Evolutionary conservation across 1,139 yeast species (phyloP), one percentile per base, ranked within the genome.

Genomic region (Nakaseomyces uthaithaninus): DNA sequence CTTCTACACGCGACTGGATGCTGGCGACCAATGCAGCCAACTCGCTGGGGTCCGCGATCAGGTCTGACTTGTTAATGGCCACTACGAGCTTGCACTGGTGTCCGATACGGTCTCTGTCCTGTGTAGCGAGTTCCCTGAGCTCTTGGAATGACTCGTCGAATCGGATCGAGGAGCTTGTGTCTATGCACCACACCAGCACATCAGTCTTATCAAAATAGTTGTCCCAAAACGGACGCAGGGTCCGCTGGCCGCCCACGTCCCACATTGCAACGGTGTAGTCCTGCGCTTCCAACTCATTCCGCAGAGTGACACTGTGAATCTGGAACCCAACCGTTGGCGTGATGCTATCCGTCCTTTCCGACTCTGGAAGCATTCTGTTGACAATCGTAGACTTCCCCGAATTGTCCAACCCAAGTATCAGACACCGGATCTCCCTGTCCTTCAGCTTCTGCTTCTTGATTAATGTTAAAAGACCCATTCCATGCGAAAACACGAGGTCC

Each of bases 161-260:
- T 40, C 96, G 63, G 41, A 75, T 78, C 33, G 71, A 57, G 30
- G 77, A 75, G 46, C 75, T 66, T 3, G 77, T 72, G 61, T 91
- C 97, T 9, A 89, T 72, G n/a, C 89, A 95, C 96, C 97, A 89
- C n/a, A 89, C 63, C 19, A 89, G 68, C 11, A 77, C 74, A 53
- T 89, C 91, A 5, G 95, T 83, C 50, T 76, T 77, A 48, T 87
- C 96, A 56, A 83, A 87, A 62, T 87, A 86, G 62, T 87, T 87
- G 44, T 84, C 77, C 96, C 96, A 86, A 59, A 86, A 86, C 16
- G 85, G 77, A 36, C 95, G 68, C 37, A 86, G 64, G 14, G 84
- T 72, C 11, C 72, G 66, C 58, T 87, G 95, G 0, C 96, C 96
- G 2, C 96, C 96, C 9, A 87, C 77, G 55, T 86, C 96, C 96